Evolutionary conservation across 1,284 basidiomycete species (phyloP).

Genomic region (Ceratobasidium papillatum): DNA sequence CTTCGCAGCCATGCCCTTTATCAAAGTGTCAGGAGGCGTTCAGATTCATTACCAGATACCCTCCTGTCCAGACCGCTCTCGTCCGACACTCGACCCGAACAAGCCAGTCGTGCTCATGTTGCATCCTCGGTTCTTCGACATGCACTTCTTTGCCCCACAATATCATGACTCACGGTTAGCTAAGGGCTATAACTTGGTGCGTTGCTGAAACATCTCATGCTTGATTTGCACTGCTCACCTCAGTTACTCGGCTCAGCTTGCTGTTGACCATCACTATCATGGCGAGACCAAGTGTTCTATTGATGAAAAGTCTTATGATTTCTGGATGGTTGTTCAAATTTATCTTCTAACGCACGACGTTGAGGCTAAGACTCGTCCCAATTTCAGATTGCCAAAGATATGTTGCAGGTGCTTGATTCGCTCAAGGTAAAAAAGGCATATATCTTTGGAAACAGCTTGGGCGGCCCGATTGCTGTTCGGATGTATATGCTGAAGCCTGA

Average conservation of each 20-base stretch:
- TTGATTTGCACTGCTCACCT: not conserved
- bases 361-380: not conserved
- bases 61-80: constrained; percentile 43
- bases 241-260: constrained; percentile 19
- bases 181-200: constrained; percentile 43
- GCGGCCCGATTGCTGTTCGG: constrained; percentile 35
- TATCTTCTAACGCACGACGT: not conserved
- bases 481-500: constrained; percentile 40
- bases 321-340: constrained; percentile 36
- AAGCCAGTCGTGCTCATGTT: constrained; percentile 44
- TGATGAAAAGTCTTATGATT: constrained; percentile 45
- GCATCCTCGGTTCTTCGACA: constrained; percentile 45
- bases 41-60: constrained; percentile 44
- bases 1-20: constrained; percentile 42
- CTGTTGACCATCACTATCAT: constrained; percentile 46
- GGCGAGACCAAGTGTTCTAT: constrained; percentile 43
- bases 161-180: constrained; percentile 44
- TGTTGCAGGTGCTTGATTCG: constrained; percentile 42
- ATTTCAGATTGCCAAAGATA: constrained; percentile 43
- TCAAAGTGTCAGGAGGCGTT: constrained; percentile 40
- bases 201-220: not conserved
- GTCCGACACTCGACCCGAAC: constrained; percentile 41
- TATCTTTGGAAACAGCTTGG: constrained; percentile 44
- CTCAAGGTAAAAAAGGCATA: constrained; percentile 43
- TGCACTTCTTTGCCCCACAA: constrained; percentile 45